Evolutionary conservation across 1,284 basidiomycete genomes (phyloP).

Genomic region (Sutorius eximius): DNA sequence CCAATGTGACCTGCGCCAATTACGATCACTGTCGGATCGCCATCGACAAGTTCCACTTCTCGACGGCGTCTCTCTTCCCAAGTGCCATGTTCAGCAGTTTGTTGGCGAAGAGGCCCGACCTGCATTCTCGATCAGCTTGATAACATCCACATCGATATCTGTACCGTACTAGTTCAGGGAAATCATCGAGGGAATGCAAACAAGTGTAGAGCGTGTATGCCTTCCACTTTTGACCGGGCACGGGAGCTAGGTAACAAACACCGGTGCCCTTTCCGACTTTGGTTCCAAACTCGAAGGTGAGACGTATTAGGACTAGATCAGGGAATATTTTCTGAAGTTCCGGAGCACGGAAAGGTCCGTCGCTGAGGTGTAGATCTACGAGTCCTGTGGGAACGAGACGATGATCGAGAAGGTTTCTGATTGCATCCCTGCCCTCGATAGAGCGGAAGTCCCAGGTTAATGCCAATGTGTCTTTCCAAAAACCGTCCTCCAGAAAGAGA

Average conservation of each 20-base stretch:
- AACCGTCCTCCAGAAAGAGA: slow-evolving; percentile 31
- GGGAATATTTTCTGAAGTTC: slow-evolving; percentile 24
- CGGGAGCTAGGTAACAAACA: slow-evolving; percentile 22
- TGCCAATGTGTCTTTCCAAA: slow-evolving; percentile 31
- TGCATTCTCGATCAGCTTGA: slow-evolving; percentile 7
- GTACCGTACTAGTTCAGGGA: slow-evolving; percentile 37
- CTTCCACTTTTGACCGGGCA: slow-evolving; percentile 25
- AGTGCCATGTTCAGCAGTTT: slow-evolving; percentile 25
- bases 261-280: slow-evolving; percentile 26
- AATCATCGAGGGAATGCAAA: slow-evolving; percentile 48
- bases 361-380: slow-evolving; percentile 21
- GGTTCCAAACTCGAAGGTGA: slow-evolving; percentile 27
- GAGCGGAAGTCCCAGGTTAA: slow-evolving; percentile 34
- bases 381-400: slow-evolving; percentile 37
- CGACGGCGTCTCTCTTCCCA: slow-evolving; percentile 29
- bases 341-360: slow-evolving; percentile 19
- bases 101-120: slow-evolving; percentile 26
- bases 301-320: slow-evolving; percentile 28
- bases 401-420: slow-evolving; percentile 24
- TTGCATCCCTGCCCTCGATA: slow-evolving; percentile 23
- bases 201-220: slow-evolving; percentile 42
- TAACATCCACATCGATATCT: neutral
- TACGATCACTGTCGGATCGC: slow-evolving; percentile 33
- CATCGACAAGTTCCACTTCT: slow-evolving; percentile 25
- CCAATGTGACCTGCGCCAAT: slow-evolving; percentile 43